phyloP scores from a whole-genome alignment of 345 rosid species.

The Salix brachista region DNA sequence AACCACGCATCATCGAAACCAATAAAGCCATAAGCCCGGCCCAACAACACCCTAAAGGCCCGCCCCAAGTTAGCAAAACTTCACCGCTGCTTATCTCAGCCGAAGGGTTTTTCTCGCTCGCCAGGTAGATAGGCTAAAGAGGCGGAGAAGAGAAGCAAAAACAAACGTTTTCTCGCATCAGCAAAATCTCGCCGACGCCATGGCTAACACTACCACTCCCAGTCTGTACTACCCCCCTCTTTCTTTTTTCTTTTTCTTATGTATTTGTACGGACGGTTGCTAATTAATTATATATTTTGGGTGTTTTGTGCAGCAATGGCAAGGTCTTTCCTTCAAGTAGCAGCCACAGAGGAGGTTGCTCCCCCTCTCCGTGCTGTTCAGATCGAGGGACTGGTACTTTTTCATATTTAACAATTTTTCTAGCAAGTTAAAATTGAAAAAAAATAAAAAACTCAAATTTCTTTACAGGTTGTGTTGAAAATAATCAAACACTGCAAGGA shows the following conservation, averaged over 20 bases:
- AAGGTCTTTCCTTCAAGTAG: slow-evolving; percentile 83
- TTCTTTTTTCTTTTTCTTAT: not conserved
- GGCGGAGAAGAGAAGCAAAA: not conserved
- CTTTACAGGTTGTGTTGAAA: slow-evolving; percentile 68
- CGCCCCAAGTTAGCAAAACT: too few species aligned
- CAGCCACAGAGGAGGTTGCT: slow-evolving; percentile 74
- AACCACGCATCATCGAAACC: too few species aligned
- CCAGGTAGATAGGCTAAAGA: not conserved
- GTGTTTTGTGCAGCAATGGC: slow-evolving; percentile 33
- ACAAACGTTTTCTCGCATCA: not conserved
- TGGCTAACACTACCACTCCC: not conserved
- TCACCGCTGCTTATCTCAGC: too few species aligned
- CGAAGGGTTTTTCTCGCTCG: not conserved
- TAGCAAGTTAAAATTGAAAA: too few species aligned
- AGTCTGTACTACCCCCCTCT: not conserved
- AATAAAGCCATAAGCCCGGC: too few species aligned
- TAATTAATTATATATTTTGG: not conserved
- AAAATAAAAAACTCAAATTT: not conserved
- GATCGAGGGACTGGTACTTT: slow-evolving; percentile 89
- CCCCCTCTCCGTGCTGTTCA: slow-evolving; percentile 94
- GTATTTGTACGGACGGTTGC: not conserved
- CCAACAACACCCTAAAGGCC: too few species aligned
- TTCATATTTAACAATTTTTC: not conserved
- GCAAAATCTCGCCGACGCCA: not conserved
- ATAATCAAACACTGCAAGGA: slow-evolving; percentile 98